Conservation (phyloP, 1,284 basidiomycete genomes). For the Austroboletus novae-zelandiae region DNA sequence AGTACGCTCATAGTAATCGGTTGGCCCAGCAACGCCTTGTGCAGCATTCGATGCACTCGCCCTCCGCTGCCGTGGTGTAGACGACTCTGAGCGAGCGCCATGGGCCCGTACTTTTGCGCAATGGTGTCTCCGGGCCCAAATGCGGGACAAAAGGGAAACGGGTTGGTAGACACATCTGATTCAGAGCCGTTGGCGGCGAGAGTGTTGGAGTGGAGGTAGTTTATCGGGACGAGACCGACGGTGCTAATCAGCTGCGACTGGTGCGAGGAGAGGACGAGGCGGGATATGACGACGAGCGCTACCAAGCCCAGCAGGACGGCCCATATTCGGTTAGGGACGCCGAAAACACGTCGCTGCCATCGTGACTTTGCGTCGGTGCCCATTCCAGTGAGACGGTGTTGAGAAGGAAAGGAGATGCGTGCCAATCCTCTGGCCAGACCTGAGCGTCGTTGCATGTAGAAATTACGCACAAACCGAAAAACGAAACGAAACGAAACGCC, state of each 20-base stretch:
- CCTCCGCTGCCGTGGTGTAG: slow-evolving; percentile 83
- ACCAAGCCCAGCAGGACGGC: slow-evolving; percentile 54
- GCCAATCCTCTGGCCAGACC: slow-evolving; percentile 44
- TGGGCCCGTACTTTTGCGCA: slow-evolving; percentile 75
- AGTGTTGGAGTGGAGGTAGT: slow-evolving; percentile 48
- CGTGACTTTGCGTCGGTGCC: slow-evolving; percentile 44
- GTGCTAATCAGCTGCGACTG: slow-evolving; percentile 42
- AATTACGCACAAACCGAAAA: neutral
- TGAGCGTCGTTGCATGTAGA: slow-evolving; percentile 58
- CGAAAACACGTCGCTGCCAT: slow-evolving; percentile 54
- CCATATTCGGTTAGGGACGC: slow-evolving; percentile 72
- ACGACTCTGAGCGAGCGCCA: slow-evolving; percentile 72
- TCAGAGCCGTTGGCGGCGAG: slow-evolving; percentile 45
- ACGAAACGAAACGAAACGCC: neutral
- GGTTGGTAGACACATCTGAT: slow-evolving; percentile 50
- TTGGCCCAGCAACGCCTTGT: slow-evolving; percentile 80
- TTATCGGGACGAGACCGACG: slow-evolving; percentile 58
- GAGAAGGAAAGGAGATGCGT: slow-evolving; percentile 51
- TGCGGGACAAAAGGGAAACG: slow-evolving; percentile 88
- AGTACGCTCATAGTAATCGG: slow-evolving; percentile 90
- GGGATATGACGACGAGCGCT: slow-evolving; percentile 61
- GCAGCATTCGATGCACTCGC: slow-evolving; percentile 79
- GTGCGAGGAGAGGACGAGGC: slow-evolving; percentile 49
- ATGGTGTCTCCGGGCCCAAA: slow-evolving; percentile 82
- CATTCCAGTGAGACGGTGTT: slow-evolving; percentile 39